These are phyloP conservation scores for Cocos nucifera DNA, from an alignment of 176 grass and related monocot genomes.

Conservation along the genomic window DNA sequence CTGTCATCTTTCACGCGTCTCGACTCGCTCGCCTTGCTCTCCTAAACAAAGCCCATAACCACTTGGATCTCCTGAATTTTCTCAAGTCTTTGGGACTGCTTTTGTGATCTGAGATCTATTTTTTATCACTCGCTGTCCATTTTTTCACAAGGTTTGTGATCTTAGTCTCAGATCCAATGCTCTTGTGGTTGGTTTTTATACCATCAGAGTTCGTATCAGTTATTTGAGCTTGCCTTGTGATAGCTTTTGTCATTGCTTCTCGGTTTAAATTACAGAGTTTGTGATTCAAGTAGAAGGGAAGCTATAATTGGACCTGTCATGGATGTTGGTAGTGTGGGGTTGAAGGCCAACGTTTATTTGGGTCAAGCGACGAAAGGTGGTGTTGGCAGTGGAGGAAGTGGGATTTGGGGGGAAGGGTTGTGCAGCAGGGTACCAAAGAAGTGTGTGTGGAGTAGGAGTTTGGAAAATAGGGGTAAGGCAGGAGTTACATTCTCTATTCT, in stretches of 20 bases:
- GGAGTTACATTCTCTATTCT: conserved; percentile 8
- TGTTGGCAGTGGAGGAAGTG: not conserved
- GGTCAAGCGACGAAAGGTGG: not conserved
- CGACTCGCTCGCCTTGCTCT: not conserved
- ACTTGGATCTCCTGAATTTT: not conserved
- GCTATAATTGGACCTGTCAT: not conserved
- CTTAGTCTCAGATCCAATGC: too few relatives aligned
- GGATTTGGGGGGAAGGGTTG: conserved; percentile 7
- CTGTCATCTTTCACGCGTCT: too few relatives aligned
- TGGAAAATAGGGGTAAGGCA: not conserved
- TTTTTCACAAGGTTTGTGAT: too few relatives aligned
- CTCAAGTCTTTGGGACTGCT: too few relatives aligned
- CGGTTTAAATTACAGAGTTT: too few relatives aligned
- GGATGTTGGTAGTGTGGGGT: conserved; percentile 4
- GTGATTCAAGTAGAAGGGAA: not conserved
- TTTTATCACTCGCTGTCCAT: too few relatives aligned
- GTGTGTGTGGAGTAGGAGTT: not conserved
- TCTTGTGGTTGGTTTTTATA: too few relatives aligned
- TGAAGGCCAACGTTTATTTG: conserved; percentile 1
- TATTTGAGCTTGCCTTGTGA: too few relatives aligned
- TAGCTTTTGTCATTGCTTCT: too few relatives aligned
- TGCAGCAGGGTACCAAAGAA: not conserved
- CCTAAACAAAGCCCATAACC: not conserved
- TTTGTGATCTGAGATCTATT: too few relatives aligned
- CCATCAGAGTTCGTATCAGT: too few relatives aligned